Evolutionary conservation across 176 grass and related monocot genomes (phyloP), one percentile per base, ranked within the genome.

Genomic region (Oryza coarctata): DNA sequence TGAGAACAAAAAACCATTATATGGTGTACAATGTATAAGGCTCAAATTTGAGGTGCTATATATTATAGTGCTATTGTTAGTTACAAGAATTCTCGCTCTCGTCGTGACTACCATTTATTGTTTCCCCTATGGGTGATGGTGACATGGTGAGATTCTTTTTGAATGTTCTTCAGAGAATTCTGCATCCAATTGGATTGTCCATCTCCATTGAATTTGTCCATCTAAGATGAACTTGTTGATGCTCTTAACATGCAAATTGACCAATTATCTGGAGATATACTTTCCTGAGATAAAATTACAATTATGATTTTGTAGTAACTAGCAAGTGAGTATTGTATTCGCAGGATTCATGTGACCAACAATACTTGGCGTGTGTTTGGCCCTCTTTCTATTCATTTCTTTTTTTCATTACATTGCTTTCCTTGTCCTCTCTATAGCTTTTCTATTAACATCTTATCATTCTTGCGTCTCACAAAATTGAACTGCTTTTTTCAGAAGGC

Each of bases 11-110:
- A 29, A 34, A 22, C 49, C 41, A 27, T 65, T 26, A 63, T 65
- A 64, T 82, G 76, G 49, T 76, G 87, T 80, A 79, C 75, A 27
- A 43, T 81, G 81, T 49, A 60, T 71, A 36, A 82, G 28, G 67
- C 80, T 73, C 78, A 61, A 77, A 44, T 71, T 36, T 63, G 50
- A 57, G 70, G 63, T 75, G 65, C 39, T 76, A 81, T 78, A 38
- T 63, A 89, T 31, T 26, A 63, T 80, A 73, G 73, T 68, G 73
- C 35, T 82, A 81, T 67, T 73, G 38, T 10, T 77, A 57, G 71
- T 63, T 35, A 36, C 73, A 44, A 77, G 66, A 60, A 60, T 58
- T 13, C 20, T 84, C 26, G 39, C 7, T 77, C 35, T 73, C 8
- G 40, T 34, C 63, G 36, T 33, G 41, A 25, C 3, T 20, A 27